phyloP scores from a whole-genome alignment of 768 basidiomycete genomes.

The Dioszegia hungarica region DNA sequence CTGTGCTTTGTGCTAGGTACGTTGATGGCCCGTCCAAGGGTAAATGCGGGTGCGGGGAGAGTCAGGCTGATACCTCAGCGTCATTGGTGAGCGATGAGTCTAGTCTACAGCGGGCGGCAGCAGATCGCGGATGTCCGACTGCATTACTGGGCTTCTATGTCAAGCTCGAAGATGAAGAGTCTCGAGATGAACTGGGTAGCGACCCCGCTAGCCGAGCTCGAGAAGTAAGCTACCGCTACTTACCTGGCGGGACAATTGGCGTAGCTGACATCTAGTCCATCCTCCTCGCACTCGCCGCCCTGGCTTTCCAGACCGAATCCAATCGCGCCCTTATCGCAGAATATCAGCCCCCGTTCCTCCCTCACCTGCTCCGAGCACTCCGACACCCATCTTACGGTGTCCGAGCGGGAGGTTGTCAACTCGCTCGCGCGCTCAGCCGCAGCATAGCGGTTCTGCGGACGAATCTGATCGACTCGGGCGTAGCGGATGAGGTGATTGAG shows the following conservation, averaged over 20 bases:
- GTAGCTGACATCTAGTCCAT: slow-evolving; percentile 57
- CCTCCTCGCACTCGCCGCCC: slow-evolving; percentile 67
- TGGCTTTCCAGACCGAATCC: slow-evolving; percentile 68
- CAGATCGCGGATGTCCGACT: slow-evolving; percentile 63
- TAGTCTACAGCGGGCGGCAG: slow-evolving; percentile 62
- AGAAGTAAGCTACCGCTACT: slow-evolving; percentile 20
- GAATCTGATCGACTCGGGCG: slow-evolving; percentile 73
- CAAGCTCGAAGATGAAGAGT: slow-evolving; percentile 35
- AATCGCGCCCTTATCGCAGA: slow-evolving; percentile 67
- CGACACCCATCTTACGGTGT: slow-evolving; percentile 65
- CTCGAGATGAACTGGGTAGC: slow-evolving; percentile 26
- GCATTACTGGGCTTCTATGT: slow-evolving; percentile 52
- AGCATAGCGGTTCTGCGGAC: slow-evolving; percentile 76
- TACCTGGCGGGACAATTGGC: background rate
- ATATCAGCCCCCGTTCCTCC: slow-evolving; percentile 55
- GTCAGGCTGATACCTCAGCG: slow-evolving; percentile 51
- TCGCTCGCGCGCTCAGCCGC: slow-evolving; percentile 71
- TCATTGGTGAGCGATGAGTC: slow-evolving; percentile 67
- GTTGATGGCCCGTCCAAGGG: too few relatives aligned
- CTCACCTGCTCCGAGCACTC: slow-evolving; percentile 58
- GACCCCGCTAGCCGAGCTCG: slow-evolving; percentile 24
- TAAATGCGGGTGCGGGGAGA: too few relatives aligned
- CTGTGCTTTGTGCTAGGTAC: slow-evolving; percentile 73
- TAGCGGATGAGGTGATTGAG: slow-evolving; percentile 67
- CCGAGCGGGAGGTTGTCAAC: slow-evolving; percentile 81